Conservation (phyloP, 768 basidiomycete genomes). For the Amanita pseudoporphyria region DNA sequence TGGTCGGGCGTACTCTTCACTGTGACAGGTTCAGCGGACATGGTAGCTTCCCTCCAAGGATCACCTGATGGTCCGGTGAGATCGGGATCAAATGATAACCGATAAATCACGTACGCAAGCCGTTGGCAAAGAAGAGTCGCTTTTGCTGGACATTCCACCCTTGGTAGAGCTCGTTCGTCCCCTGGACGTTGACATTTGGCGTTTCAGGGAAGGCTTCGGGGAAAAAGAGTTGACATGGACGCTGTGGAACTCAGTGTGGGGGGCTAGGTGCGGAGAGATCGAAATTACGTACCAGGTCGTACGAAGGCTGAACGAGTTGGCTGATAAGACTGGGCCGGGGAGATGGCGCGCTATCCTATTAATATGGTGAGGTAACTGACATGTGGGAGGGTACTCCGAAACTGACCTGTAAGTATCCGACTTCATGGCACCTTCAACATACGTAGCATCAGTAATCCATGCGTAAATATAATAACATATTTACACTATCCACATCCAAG, state of each 20-base stretch:
- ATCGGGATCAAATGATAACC: background rate
- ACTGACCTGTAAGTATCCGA: conserved; percentile 46
- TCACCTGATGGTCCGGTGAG: conserved; percentile 37
- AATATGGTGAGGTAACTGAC: background rate
- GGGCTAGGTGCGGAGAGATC: background rate
- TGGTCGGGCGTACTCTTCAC: conserved; percentile 40
- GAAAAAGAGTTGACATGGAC: conserved; percentile 67
- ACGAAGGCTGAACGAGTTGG: conserved; percentile 42
- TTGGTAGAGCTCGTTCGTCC: conserved; percentile 39
- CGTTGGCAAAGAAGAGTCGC: conserved; percentile 62
- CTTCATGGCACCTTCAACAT: conserved; percentile 52
- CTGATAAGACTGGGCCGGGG: conserved; percentile 36
- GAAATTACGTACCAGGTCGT: conserved; percentile 36
- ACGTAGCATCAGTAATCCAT: background rate
- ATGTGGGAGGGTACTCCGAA: background rate
- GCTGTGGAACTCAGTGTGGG: conserved; percentile 21
- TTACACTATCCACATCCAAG: conserved; percentile 68
- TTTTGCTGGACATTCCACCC: conserved; percentile 56
- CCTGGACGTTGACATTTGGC: conserved; percentile 30
- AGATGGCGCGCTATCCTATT: conserved; percentile 32
- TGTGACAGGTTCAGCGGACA: conserved; percentile 44
- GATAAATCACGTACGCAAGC: conserved; percentile 39
- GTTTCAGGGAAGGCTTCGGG: conserved; percentile 42
- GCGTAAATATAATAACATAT: background rate
- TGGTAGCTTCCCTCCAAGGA: conserved; percentile 63